Conservation (phyloP, 257 asterid genomes). For the Jaltomata sinuosa region DNA sequence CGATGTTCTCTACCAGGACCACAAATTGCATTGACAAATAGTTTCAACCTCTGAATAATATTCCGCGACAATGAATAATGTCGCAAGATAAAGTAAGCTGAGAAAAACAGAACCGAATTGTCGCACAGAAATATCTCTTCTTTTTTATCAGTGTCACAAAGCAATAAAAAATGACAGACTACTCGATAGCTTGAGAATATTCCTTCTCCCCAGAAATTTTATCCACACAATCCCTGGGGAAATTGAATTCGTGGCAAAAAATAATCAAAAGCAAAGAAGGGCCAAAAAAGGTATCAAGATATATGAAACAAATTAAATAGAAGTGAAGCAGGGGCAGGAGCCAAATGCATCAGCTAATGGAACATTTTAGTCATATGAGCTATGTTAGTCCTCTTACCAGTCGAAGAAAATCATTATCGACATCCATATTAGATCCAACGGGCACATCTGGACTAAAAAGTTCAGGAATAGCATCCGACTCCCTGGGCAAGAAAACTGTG, state of each 20-base stretch:
- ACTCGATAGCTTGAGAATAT: background rate
- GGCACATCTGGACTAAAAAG: conserved; percentile 28
- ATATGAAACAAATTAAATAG: background rate
- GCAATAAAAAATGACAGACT: background rate
- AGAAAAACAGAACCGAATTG: background rate
- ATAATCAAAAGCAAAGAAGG: background rate
- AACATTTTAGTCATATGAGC: background rate
- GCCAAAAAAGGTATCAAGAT: background rate
- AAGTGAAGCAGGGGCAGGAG: background rate
- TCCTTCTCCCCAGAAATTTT: background rate
- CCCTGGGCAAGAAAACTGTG: conserved; percentile 56
- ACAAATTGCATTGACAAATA: background rate
- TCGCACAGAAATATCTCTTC: background rate
- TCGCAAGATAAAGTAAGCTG: background rate
- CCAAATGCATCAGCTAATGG: background rate
- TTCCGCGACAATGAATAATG: background rate
- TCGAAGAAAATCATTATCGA: conserved; percentile 45
- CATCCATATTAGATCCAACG: conserved; percentile 58
- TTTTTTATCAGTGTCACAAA: background rate
- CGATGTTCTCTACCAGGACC: background rate
- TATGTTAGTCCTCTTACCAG: conserved; percentile 29
- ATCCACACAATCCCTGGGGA: background rate
- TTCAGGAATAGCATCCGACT: conserved; percentile 43
- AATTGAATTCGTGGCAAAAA: background rate
- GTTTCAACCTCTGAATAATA: background rate